phyloP scores from a whole-genome alignment of 768 basidiomycete species.

The Russula dissimulans region DNA sequence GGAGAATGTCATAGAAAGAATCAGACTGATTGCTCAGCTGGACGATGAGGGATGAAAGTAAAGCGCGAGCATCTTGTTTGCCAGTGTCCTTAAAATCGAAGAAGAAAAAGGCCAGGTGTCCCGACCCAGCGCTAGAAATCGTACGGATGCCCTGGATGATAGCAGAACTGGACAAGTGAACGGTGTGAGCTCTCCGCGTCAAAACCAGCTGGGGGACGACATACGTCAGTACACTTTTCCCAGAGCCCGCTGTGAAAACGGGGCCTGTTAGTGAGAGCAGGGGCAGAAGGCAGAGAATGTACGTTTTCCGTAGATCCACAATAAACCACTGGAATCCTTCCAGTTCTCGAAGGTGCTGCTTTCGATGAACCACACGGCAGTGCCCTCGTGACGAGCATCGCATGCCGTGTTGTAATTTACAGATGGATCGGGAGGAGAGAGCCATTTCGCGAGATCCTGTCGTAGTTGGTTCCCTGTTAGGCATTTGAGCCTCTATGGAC shows the following conservation, averaged over 20 bases:
- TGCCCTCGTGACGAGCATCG: not conserved
- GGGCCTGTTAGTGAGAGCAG: not conserved
- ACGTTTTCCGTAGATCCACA: not conserved
- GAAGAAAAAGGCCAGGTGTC: not conserved
- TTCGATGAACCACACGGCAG: not conserved
- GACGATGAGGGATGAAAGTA: not conserved
- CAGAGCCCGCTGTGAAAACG: not conserved
- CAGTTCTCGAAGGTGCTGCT: not conserved
- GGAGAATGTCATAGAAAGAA: not conserved
- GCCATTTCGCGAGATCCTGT: not conserved
- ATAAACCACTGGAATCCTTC: not conserved
- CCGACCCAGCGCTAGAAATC: not conserved
- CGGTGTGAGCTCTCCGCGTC: not conserved
- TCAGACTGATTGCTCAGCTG: not conserved
- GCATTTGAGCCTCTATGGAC: not conserved
- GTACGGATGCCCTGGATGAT: not conserved
- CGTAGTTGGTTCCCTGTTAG: not conserved
- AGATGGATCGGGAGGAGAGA: not conserved
- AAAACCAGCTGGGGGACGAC: not conserved
- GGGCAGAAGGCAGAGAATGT: not conserved
- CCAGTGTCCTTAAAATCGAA: not conserved
- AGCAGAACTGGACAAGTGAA: not conserved
- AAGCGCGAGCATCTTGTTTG: not conserved
- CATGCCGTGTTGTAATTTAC: not conserved
- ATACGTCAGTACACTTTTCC: not conserved